Conservation (phyloP, 345 rosid genomes). For the Rhizophora mangle region DNA sequence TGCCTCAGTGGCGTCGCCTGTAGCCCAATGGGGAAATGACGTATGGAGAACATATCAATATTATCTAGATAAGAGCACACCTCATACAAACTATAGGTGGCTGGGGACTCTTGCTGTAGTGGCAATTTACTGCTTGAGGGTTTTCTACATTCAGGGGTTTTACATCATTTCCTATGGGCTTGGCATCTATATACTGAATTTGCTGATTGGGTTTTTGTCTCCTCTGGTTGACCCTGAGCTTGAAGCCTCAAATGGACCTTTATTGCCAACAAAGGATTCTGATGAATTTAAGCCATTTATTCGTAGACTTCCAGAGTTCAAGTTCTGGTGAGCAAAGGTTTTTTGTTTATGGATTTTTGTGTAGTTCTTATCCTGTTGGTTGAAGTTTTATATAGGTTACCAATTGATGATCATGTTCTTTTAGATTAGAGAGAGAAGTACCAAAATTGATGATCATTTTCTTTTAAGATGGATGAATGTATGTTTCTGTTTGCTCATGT, state of each 20-base stretch:
- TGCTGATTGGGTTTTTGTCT: slow-evolving; percentile 88
- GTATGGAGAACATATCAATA: slow-evolving; percentile 83
- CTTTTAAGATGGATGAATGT: too few species aligned
- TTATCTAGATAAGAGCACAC: slow-evolving; percentile 85
- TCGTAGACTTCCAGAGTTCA: slow-evolving; percentile 93
- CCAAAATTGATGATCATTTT: too few species aligned
- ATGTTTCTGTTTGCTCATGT: too few species aligned
- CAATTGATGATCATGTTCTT: too few species aligned
- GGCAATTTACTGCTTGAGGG: slow-evolving; percentile 58
- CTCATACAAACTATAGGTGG: slow-evolving; percentile 80
- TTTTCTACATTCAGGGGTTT: slow-evolving; percentile 76
- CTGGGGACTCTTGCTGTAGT: slow-evolving; percentile 58
- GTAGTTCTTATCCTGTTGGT: background rate
- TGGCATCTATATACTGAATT: slow-evolving; percentile 84
- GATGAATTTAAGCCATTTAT: slow-evolving; percentile 97
- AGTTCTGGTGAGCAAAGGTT: slow-evolving; percentile 67
- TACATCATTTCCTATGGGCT: slow-evolving; percentile 86
- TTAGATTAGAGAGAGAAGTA: too few species aligned
- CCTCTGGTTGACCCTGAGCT: slow-evolving; percentile 90
- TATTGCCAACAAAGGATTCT: slow-evolving; percentile 86
- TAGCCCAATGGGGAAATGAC: slow-evolving; percentile 60
- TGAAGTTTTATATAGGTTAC: background rate
- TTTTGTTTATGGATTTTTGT: background rate
- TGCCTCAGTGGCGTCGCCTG: slow-evolving; percentile 54
- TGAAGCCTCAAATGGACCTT: slow-evolving; percentile 71